Evolutionary conservation across 106 monocot genomes (phyloP), one percentile per base, ranked within the genome.

Genomic region (Platanthera zijinensis): DNA sequence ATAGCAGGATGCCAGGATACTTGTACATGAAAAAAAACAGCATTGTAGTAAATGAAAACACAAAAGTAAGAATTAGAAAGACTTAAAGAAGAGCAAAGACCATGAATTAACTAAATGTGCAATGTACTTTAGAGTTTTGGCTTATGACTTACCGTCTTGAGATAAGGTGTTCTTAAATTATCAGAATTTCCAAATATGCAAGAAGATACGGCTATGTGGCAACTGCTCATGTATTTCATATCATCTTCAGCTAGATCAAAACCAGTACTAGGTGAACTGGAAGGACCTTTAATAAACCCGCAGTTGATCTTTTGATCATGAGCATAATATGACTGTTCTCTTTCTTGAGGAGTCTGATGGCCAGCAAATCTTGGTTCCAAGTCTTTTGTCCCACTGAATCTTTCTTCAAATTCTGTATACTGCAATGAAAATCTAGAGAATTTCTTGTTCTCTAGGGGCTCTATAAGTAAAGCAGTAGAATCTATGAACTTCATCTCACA

Each of bases 101-200:
- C 66, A 48, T 70, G 48, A 8, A 70, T 70, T 48, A 70, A 70
- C 70, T 48, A 70, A 48, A 48, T 1, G 48, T 7, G 48, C n/a
- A 70, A 67, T 5, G 70, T 70, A 48, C 30, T 22, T 66, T 2
- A n/a, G 32, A 30, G 10, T 30, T 30, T 30, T 47, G 12, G 25
- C 48, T 48, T 15, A 48, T 46, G 48, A 50, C 11, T 78, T 92
- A 99, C 99, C 85, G 71, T 88, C 84, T 92, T 99, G 63, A 74
- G 81, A 85, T 85, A 92, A 74, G 99, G 99, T 73, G 88, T 84
- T 56, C 92, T 94, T 80, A 99, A 76, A 71, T 85, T 88, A 85
- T 99, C 99, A 5, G 99, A 99, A 79, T 95, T 94, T 72, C 99
- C 99, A 90, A 99, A 99, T 50, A 99, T 99, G 82, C 99, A 99